Base-by-base conservation (phyloP, 2,329 filamentous ascomycete species). In the Dendrostoma leiphaemia region DNA sequence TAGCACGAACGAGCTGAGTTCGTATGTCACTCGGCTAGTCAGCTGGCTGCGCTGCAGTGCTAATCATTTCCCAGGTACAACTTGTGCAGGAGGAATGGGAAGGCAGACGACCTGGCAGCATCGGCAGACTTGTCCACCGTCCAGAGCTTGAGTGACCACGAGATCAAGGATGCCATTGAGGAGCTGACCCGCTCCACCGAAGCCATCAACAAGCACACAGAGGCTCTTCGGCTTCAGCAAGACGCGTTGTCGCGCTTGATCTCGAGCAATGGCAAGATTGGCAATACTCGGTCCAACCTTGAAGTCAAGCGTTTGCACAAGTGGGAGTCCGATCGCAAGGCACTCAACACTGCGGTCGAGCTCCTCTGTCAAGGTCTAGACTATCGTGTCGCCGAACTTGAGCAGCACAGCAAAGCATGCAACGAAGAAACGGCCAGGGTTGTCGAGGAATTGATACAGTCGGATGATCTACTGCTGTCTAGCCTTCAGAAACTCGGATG, bases 401-500 rank as follows among this genome's bases (percentile, higher is more conserved):
- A 81, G 61, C 77, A 80, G 57, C 79, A 85, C 37, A 67, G 67
- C 6, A 76, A 76, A 7, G 69, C 69, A 0, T 71, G 76, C 0
- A 73, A 72, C 4, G 66, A 72, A 2, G 69, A 69, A 3, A 65
- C 85, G 15, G 76, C 75, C 44, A 71, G 77, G 52, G 76, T 75
- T 1, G 70, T 84, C 0, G 74, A 77, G 21, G 71, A 71, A 15
- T 67, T 81, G 10, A 69, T 88, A 8, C 73, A 75, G 8, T 80
- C 83, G 1, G 86, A 90, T 56, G 85, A 90, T 63, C 83, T 81
- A 57, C 73, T 89, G 2, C 71, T 90, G 1, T 74, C 79, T 19
- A 84, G 84, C 55, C 71, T 90, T 3, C 83, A 88, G 63, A 88
- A 87, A 60, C 75, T 90, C 2, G 79, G 85, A 0, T 78, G 78